Evolutionary conservation across 768 basidiomycete species (phyloP).

Genomic region (Suillus placidus): DNA sequence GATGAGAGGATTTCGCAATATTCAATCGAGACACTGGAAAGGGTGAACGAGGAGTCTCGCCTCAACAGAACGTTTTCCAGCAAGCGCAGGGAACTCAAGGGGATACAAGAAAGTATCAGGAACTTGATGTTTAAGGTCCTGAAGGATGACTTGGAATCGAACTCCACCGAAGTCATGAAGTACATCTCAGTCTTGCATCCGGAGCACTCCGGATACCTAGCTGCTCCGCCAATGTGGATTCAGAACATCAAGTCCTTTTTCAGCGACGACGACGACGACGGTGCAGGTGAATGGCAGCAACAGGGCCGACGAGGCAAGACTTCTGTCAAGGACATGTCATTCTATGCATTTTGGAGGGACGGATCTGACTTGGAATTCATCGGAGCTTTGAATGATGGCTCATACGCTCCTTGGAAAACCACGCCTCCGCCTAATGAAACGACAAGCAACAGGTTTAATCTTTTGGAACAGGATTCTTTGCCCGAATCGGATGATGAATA

Average conservation of each 20-base stretch:
- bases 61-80: conserved; percentile 39
- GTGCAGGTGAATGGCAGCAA: conserved; percentile 37
- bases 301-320: conserved; percentile 32
- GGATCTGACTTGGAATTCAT: conserved; percentile 53
- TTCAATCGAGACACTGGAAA: conserved; percentile 62
- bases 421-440: neutral
- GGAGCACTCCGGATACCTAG: conserved; percentile 48
- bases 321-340: conserved; percentile 27
- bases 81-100: conserved; percentile 45
- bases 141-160: conserved; percentile 34
- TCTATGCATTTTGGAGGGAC: conserved; percentile 56
- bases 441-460: conserved; percentile 6
- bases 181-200: conserved; percentile 50
- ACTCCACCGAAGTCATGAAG: conserved; percentile 40
- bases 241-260: conserved; percentile 21
- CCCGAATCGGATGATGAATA: conserved; percentile 15
- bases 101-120: conserved; percentile 48
- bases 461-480: conserved; percentile 6
- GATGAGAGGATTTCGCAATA: conserved; percentile 64
- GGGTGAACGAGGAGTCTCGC: conserved; percentile 41
- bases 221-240: conserved; percentile 53
- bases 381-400: conserved; percentile 13
- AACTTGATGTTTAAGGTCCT: conserved; percentile 47
- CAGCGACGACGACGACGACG: conserved; percentile 18
- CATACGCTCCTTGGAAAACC: conserved; percentile 4